A percentile compares a stretch with the other conserved stretches of the same genome.
Conservation (phyloP, 2,329 filamentous ascomycete species). For the Emmonsiellopsis sp. region DNA sequence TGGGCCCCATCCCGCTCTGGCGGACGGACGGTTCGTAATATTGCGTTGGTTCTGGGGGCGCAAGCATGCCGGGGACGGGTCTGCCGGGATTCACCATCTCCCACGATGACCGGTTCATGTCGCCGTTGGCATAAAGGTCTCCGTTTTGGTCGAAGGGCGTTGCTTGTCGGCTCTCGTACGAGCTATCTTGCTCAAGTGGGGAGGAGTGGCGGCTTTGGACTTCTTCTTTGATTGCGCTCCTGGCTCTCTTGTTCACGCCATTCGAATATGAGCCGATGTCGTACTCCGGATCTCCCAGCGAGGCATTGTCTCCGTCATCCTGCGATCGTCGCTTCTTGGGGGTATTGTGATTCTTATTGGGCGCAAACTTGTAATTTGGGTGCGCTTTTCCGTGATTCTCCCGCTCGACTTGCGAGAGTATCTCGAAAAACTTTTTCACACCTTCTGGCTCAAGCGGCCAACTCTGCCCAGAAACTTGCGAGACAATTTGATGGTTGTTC, state of each 20-base stretch:
- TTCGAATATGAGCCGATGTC: conserved; percentile 15
- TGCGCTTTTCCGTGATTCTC: conserved; percentile 78
- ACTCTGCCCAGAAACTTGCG: conserved; percentile 72
- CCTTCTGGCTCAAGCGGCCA: conserved; percentile 74
- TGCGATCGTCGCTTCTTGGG: conserved; percentile 42
- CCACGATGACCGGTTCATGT: conserved; percentile 39
- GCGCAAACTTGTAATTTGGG: conserved; percentile 89
- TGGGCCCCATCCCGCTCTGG: conserved; percentile 27
- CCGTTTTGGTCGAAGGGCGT: conserved; percentile 9
- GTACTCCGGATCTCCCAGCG: conserved; percentile 25
- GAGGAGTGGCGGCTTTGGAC: conserved; percentile 26
- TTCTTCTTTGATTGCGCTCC: conserved; percentile 21
- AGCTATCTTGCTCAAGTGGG: conserved; percentile 22
- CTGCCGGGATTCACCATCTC: conserved; percentile 44
- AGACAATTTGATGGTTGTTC: conserved; percentile 91
- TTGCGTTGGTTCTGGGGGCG: conserved; percentile 37
- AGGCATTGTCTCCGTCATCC: conserved; percentile 32
- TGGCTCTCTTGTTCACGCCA: conserved; percentile 15
- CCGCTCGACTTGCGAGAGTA: conserved; percentile 70
- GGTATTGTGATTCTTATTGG: conserved; percentile 53
- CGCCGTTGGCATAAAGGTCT: conserved; percentile 8
- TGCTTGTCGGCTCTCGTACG: conserved; percentile 11
- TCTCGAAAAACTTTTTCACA: conserved; percentile 66
- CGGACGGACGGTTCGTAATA: conserved; percentile 45
- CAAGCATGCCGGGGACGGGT: conserved; percentile 39